Evolutionary conservation across 139 green algal species (phyloP).

Genomic region (Micractinium sp.): DNA sequence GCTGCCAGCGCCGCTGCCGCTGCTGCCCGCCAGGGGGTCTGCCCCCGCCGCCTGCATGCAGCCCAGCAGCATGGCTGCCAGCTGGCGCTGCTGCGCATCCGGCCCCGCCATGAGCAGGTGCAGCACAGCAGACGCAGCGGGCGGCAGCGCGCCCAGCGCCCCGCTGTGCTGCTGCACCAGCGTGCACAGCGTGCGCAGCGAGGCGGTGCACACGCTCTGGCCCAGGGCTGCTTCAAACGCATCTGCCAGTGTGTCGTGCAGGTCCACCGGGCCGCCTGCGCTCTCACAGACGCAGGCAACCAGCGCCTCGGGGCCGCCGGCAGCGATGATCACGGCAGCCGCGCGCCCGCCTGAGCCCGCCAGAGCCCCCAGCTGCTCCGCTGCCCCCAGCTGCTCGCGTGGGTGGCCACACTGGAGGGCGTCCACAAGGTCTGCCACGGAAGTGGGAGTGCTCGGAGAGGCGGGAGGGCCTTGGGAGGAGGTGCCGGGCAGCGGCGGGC

Average conservation of each 20-base stretch:
- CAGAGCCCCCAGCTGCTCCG: conserved; percentile 18
- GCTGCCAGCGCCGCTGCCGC: background rate
- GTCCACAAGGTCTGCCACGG: background rate
- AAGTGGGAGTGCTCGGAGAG: background rate
- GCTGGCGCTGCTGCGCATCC: conserved; percentile 26
- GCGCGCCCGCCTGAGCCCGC: background rate
- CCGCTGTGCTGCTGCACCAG: background rate
- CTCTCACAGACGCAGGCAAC: background rate
- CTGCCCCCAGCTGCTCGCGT: conserved; percentile 11
- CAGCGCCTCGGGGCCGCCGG: conserved; percentile 1
- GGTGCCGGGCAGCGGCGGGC: background rate
- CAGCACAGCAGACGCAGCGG: background rate
- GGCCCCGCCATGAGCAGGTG: background rate
- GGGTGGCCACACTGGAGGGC: background rate
- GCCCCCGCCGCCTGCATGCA: background rate
- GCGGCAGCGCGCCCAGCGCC: background rate
- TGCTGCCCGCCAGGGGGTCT: background rate
- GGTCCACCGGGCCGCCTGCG: background rate
- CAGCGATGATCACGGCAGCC: background rate
- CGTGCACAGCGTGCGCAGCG: conserved; percentile 35
- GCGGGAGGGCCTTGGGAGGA: background rate
- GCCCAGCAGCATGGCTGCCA: conserved; percentile 26
- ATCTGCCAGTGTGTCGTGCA: background rate
- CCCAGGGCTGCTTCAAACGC: background rate
- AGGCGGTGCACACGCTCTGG: background rate